A percentile compares a stretch with the other conserved stretches of the same genome.
Conservation (phyloP, 2,329 filamentous ascomycete genomes). For the Cytospora piceae region DNA sequence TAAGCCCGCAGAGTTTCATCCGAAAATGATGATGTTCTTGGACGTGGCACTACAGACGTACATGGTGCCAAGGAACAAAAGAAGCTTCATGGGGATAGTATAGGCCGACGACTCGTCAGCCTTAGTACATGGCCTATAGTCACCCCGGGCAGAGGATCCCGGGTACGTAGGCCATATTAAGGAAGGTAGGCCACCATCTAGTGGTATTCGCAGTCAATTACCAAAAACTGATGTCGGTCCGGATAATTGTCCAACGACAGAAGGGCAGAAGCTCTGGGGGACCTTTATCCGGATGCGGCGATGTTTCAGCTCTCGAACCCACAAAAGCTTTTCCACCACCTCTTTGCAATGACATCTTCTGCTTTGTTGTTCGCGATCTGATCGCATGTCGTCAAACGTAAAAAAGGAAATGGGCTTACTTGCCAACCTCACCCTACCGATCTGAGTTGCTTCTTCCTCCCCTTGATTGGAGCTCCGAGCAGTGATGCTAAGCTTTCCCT, state of each 20-base stretch:
- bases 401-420: conserved; percentile 21
- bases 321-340: conserved; percentile 6
- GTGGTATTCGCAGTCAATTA: conserved; percentile 1
- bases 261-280: not conserved
- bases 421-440: conserved; percentile 12
- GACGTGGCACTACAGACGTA: not conserved
- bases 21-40: conserved; percentile 9
- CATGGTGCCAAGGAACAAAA: conserved; percentile 19
- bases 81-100: not conserved
- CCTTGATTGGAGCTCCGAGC: conserved; percentile 3
- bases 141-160: not conserved
- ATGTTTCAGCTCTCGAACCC: conserved; percentile 22
- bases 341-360: conserved; percentile 7
- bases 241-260: not conserved
- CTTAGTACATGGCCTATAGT: not conserved
- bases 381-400: conserved; percentile 14
- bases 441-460: conserved; percentile 12
- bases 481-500: conserved; percentile 5
- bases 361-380: conserved; percentile 1
- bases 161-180: not conserved
- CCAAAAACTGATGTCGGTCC: conserved; percentile 1
- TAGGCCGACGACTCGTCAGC: conserved; percentile 1
- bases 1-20: conserved; percentile 17
- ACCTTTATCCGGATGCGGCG: conserved; percentile 24
- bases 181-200: not conserved